Conservation (phyloP, 345 rosid species). For the Hypericum androsaemum region DNA sequence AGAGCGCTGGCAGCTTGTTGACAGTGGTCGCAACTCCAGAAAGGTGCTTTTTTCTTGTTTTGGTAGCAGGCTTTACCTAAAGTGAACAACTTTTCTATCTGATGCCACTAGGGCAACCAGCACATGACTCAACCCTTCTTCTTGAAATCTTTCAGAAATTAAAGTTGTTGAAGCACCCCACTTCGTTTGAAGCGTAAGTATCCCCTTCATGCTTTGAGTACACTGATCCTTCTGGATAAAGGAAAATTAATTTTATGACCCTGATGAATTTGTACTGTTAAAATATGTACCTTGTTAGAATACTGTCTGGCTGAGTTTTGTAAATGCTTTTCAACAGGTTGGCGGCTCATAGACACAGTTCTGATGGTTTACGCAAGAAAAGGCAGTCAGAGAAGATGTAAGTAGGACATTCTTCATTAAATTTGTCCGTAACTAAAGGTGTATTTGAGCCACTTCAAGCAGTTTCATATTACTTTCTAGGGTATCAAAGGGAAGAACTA, state of each 20-base stretch:
- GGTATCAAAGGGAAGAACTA: conserved; percentile 72
- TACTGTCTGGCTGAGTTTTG: conserved; percentile 5
- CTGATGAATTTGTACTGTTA: conserved; percentile 1
- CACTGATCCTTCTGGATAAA: not conserved
- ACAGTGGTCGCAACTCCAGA: conserved; percentile 43
- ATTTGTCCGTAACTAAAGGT: conserved; percentile 2
- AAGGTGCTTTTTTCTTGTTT: conserved; percentile 36
- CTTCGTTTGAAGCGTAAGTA: conserved; percentile 42
- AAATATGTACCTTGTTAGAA: not conserved
- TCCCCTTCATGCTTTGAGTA: conserved; percentile 6
- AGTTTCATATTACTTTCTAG: conserved; percentile 24
- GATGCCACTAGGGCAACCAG: conserved; percentile 3
- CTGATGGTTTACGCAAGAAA: conserved; percentile 26
- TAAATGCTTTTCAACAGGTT: conserved; percentile 36
- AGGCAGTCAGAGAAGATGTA: conserved; percentile 44
- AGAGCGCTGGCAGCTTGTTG: conserved; percentile 83
- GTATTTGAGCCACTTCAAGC: conserved; percentile 1
- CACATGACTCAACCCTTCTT: conserved; percentile 13
- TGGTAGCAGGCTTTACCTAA: conserved; percentile 10
- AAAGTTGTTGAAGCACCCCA: conserved; percentile 32
- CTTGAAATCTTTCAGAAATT: conserved; percentile 42
- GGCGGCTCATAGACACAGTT: conserved; percentile 35
- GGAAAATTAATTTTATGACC: not conserved
- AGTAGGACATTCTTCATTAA: conserved; percentile 16
- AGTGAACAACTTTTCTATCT: conserved; percentile 1